Evolutionary conservation across 2,329 filamentous ascomycete genomes (phyloP).

Genomic region (Colletotrichum agaves): DNA sequence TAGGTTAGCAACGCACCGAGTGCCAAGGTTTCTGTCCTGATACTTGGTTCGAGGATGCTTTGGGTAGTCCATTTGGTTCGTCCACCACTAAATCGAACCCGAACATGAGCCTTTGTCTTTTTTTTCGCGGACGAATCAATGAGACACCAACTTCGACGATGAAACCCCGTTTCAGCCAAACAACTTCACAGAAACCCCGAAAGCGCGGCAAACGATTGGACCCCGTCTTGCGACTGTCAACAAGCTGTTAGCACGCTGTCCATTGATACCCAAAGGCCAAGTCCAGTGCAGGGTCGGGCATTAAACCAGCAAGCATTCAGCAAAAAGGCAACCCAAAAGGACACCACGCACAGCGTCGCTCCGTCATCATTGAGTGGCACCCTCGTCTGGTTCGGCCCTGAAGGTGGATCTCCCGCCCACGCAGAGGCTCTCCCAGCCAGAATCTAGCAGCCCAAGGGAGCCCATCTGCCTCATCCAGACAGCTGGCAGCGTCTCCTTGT

Average conservation of each 20-base stretch:
- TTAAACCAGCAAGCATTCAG: conserved; percentile 23
- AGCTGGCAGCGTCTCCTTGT: conserved; percentile 16
- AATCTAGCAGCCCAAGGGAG: conserved; percentile 15
- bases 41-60: background rate
- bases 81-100: conserved; percentile 1
- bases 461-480: conserved; percentile 18
- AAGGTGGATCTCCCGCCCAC: conserved; percentile 30
- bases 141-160: conserved; percentile 1
- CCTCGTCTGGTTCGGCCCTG: conserved; percentile 28
- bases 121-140: conserved; percentile 2
- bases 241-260: background rate
- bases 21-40: background rate
- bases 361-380: conserved; percentile 30
- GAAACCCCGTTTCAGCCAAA: conserved; percentile 4
- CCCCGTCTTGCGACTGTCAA: conserved; percentile 13
- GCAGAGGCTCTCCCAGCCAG: conserved; percentile 14
- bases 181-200: background rate
- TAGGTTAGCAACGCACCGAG: conserved; percentile 1
- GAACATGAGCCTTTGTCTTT: conserved; percentile 1
- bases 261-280: conserved; percentile 39
- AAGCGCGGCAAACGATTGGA: conserved; percentile 31
- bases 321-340: conserved; percentile 22
- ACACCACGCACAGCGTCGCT: conserved; percentile 21
- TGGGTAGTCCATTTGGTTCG: background rate
- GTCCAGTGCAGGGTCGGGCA: conserved; percentile 32